Evolutionary conservation across 1,284 basidiomycete species (phyloP), one percentile per base, ranked within the genome.

Genomic region (Serendipita sp.): DNA sequence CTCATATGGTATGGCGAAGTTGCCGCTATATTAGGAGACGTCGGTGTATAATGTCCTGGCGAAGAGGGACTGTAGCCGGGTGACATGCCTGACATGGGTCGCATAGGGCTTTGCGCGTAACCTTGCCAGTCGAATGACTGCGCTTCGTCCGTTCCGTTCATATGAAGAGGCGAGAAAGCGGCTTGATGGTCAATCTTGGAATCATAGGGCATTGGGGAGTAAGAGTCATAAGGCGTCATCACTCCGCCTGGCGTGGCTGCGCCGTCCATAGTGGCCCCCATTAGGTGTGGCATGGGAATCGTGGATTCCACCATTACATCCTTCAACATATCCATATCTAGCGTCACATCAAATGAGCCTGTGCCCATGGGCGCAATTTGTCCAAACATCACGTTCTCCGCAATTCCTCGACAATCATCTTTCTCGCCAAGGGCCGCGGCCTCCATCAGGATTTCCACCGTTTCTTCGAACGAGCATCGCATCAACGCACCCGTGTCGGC

Each of bases 301-400:
- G 93, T 88, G 71, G 95, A 92, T 73, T 99, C 96, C 63, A 98
- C 91, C 64, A 99, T 94, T 60, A 97, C 95, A 67, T 99, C 95
- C 80, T 98, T 96, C 69, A 99, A 81, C 93, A 98, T 96, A 68
- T 95, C 91, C 68, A 98, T 89, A 75, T 99, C 96, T 60, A 99
- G 81, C 0, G 93, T 88, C 61, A 99, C 90, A 62, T 98, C 95
- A 72, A 98, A 98, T 3, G 93, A 84, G 12, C 93, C 93, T 0
- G 93, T 94, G 61, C 93, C 93, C 92, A 95, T 94, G 0, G 93
- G 95, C 38, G 96, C 96, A 84, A 99, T 91, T 76, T 99, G 96
- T 17, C 96, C 96, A 66, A 99, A 91, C 79, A 99, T 83, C 47
- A 99, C 93, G 70, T 98, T 99, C 79, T 99, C 95, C 6, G 95